Evolutionary conservation across 176 grass and related monocot species (phyloP), one percentile per base, ranked within the genome.

Genomic region (Bonia amplexicaulis): DNA sequence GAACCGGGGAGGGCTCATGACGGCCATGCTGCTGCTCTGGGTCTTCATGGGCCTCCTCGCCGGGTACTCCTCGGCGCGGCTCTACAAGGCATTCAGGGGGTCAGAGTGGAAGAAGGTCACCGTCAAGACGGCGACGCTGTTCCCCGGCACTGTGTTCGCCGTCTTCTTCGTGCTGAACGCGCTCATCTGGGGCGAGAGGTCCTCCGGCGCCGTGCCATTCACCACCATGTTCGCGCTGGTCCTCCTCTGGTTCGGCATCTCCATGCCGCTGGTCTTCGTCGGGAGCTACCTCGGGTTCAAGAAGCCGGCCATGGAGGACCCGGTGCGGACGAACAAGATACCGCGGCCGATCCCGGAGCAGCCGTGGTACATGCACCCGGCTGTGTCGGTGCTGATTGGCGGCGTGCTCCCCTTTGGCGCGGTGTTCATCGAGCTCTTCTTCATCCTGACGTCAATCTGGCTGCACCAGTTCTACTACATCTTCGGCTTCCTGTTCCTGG

Each of bases 401-500:
- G 96, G 93, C 47, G 91, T 98, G 73, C 93, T 98, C n/a, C 96
- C 96, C 10, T 95, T 98, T 9, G 96, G 93, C 4, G 96, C 93
- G 41, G 89, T 98, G 45, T 98, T 98, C 76, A 93, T 98, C 10
- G 93, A 95, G 80, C 90, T 98, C 85, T 98, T 98, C 87, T 95
- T 98, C 93, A 95, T 98, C 76, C 89, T 98, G 68, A 98, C 93
- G n/a, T 94, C 96, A 8, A 89, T 98, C 60, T 94, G 93, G 93
- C 84, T 95, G 27, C 88, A 95, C 64, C 96, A 98, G 74, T 98
- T 98, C 85, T 98, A 98, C 88, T 93, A 98, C 83, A 95, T 98
- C 46, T 98, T 98, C 1, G 93, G 96, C 2, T 95, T 98, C 80
- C 89, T 98, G n/a, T 92, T 95, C 86, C 87, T 98, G 4, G 91